phyloP scores from a whole-genome alignment of 805 yeast genomes.

The Saccharomycopsis guyanensis region DNA sequence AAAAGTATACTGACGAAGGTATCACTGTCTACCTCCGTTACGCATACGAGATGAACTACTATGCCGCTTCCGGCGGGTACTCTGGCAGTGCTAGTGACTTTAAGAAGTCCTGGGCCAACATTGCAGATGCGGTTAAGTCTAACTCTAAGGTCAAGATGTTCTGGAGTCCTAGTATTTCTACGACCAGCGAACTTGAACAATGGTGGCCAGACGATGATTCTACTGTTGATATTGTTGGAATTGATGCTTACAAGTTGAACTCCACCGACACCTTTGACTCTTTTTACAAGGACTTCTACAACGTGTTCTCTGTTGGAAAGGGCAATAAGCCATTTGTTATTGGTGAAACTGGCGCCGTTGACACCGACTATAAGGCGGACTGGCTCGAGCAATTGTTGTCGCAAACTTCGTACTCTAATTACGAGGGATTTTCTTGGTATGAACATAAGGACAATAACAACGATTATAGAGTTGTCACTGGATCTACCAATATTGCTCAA shows the following conservation, averaged over 20 bases:
- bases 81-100: slow-evolving; percentile 1
- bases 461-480: slow-evolving; percentile 10
- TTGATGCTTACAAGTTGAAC: slow-evolving; percentile 7
- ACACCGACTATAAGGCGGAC: neutral
- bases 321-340: slow-evolving; percentile 6
- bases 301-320: neutral
- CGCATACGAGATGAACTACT: slow-evolving; percentile 12
- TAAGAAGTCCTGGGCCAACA: slow-evolving; percentile 3
- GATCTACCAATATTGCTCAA: neutral
- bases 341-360: slow-evolving; percentile 11
- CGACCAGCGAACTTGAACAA: neutral
- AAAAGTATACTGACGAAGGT: slow-evolving; percentile 11
- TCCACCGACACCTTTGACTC: slow-evolving; percentile 5
- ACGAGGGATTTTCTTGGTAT: slow-evolving; percentile 8
- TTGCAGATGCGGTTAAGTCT: slow-evolving; percentile 6
- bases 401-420: slow-evolving; percentile 19
- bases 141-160: slow-evolving; percentile 10
- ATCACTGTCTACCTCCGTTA: slow-evolving; percentile 7
- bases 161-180: slow-evolving; percentile 4
- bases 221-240: slow-evolving; percentile 11
- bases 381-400: slow-evolving; percentile 3
- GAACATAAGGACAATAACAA: slow-evolving; percentile 11
- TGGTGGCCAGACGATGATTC: slow-evolving; percentile 14
- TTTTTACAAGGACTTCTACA: slow-evolving; percentile 1
- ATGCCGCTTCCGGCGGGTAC: slow-evolving; percentile 5